A percentile compares a stretch with the other conserved stretches of the same genome.
Evolutionary conservation across 1,139 yeast species (phyloP).

Genomic region (Yamadazyma trypodendri): DNA sequence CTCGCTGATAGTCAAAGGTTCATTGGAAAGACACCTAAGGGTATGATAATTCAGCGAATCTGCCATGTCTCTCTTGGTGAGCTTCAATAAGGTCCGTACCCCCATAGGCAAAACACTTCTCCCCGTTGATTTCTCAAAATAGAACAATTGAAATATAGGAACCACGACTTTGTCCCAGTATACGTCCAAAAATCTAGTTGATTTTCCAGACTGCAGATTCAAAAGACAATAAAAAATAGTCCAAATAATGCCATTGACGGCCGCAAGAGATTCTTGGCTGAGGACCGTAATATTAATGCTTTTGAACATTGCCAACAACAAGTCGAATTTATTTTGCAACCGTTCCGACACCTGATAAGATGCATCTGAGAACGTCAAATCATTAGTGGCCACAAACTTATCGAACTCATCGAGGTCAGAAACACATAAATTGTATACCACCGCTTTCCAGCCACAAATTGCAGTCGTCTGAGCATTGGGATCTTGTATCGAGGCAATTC

Average conservation of each 20-base stretch:
- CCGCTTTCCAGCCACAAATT: conserved; percentile 37
- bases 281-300: not conserved
- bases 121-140: conserved; percentile 21
- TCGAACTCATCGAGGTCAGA: conserved; percentile 26
- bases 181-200: conserved; percentile 26
- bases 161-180: conserved; percentile 42
- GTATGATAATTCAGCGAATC: conserved; percentile 26
- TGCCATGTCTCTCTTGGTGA: conserved; percentile 24
- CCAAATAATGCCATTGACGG: conserved; percentile 30
- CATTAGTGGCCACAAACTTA: conserved; percentile 4
- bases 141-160: conserved; percentile 31
- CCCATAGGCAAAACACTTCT: conserved; percentile 5
- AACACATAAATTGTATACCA: conserved; percentile 35
- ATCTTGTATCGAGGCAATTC: conserved; percentile 28
- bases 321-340: conserved; percentile 9
- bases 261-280: conserved; percentile 26
- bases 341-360: conserved; percentile 5
- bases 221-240: conserved; percentile 34
- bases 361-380: conserved; percentile 9
- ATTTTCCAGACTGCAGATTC: conserved; percentile 17
- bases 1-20: conserved; percentile 28
- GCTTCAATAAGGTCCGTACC: conserved; percentile 23
- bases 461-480: conserved; percentile 28
- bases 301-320: conserved; percentile 5
- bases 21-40: conserved; percentile 34